Evolutionary conservation across 257 asterid species (phyloP).

Genomic region (Mitragyna speciosa): DNA sequence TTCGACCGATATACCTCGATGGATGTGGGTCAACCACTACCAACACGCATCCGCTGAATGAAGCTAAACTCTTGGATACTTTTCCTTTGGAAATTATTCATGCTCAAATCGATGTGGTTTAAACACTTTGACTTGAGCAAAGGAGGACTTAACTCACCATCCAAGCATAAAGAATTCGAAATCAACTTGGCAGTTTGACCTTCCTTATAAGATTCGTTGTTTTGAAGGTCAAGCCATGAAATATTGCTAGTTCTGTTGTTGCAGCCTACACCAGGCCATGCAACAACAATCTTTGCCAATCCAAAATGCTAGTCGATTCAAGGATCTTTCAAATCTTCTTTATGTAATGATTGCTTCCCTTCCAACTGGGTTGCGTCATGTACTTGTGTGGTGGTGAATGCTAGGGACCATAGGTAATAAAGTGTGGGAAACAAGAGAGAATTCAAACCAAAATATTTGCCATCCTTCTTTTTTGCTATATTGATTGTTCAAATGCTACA

Average conservation of each 20-base stretch:
- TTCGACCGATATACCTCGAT: too few relatives aligned
- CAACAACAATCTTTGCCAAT: neutral
- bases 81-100: constrained; percentile 15
- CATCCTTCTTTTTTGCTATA: neutral
- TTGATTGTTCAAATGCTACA: neutral
- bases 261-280: neutral
- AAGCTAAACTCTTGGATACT: constrained; percentile 21
- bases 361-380: neutral
- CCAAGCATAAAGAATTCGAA: neutral
- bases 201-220: neutral
- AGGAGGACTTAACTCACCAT: constrained; percentile 23
- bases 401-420: neutral
- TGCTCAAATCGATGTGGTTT: constrained; percentile 18
- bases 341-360: neutral
- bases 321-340: neutral
- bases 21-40: too few relatives aligned
- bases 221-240: neutral
- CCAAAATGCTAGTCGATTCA: neutral
- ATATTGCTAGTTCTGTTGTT: neutral
- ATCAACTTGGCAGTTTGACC: neutral
- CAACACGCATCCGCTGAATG: too few relatives aligned
- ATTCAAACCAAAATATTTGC: neutral
- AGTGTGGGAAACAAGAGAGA: neutral
- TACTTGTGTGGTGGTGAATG: neutral
- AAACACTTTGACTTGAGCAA: constrained; percentile 25